Conservation (phyloP, 176 grass and related monocot species). For the Carex pumila region DNA sequence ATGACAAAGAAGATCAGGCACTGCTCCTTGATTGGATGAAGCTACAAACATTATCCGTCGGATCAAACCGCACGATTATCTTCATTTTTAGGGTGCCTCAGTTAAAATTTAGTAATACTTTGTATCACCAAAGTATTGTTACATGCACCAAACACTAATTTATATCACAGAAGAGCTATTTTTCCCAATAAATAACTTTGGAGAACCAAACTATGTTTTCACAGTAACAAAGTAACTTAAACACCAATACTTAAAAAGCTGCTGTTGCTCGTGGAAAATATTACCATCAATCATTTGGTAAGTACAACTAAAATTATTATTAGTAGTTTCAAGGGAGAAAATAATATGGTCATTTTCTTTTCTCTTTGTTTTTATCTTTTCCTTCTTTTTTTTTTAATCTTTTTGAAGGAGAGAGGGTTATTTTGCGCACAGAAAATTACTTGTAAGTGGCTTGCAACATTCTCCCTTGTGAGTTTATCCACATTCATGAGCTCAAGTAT, state of each 20-base stretch:
- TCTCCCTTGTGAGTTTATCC: slow-evolving; percentile 94
- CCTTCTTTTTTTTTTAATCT: not conserved
- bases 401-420: not conserved
- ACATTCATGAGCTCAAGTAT: slow-evolving; percentile 99
- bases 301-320: slow-evolving; percentile 1
- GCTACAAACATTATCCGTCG: no score
- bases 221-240: not conserved
- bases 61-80: not conserved
- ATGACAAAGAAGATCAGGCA: no score
- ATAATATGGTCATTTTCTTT: not conserved
- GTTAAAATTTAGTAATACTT: not conserved
- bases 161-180: not conserved
- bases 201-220: not conserved
- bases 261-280: not conserved
- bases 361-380: not conserved
- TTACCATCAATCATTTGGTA: not conserved
- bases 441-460: slow-evolving; percentile 96
- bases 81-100: not conserved
- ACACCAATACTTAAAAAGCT: not conserved
- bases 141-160: not conserved
- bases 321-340: not conserved
- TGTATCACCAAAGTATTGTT: not conserved
- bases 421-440: slow-evolving; percentile 23
- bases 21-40: no score
- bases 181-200: not conserved